Evolutionary conservation across 2,329 filamentous ascomycete genomes (phyloP).

Genomic region (Tolypocladium sp.): DNA sequence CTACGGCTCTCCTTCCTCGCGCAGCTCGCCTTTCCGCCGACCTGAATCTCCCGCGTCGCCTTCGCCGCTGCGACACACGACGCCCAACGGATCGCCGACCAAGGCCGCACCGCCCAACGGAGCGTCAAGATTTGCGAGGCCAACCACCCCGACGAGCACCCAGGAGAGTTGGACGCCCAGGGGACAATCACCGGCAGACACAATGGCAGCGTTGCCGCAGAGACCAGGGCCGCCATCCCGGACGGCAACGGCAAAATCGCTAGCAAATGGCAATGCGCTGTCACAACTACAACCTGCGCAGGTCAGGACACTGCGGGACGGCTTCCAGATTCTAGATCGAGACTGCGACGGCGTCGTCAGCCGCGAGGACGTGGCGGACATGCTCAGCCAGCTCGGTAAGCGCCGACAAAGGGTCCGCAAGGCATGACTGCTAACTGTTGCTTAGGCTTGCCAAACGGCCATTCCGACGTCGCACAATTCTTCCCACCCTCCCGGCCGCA

Average conservation of each 20-base stretch:
- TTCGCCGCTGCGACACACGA: conserved; percentile 54
- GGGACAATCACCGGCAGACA: conserved; percentile 15
- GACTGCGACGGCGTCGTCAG: conserved; percentile 79
- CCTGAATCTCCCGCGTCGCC: conserved; percentile 57
- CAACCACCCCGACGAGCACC: conserved; percentile 29
- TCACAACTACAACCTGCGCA: conserved; percentile 73
- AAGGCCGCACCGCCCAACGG: conserved; percentile 23
- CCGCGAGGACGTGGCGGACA: conserved; percentile 75
- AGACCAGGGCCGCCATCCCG: conserved; percentile 19
- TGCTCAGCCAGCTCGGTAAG: conserved; percentile 74
- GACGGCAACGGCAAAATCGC: conserved; percentile 21
- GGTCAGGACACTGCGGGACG: conserved; percentile 80
- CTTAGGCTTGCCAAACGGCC: conserved; percentile 62
- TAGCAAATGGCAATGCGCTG: conserved; percentile 44
- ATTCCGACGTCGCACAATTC: conserved; percentile 66
- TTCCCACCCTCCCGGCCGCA: conserved; percentile 66
- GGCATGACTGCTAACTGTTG: conserved; percentile 4
- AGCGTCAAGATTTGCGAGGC: conserved; percentile 26
- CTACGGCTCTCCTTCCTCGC: conserved; percentile 53
- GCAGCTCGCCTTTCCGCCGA: conserved; percentile 56
- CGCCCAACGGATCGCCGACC: conserved; percentile 53
- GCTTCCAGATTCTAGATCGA: conserved; percentile 86
- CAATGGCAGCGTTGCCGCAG: conserved; percentile 28
- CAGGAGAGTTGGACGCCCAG: conserved; percentile 29
- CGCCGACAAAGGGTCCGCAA: background rate